Evolutionary conservation across 2,329 filamentous ascomycete genomes (phyloP).

Genomic region (Calonectria montana): DNA sequence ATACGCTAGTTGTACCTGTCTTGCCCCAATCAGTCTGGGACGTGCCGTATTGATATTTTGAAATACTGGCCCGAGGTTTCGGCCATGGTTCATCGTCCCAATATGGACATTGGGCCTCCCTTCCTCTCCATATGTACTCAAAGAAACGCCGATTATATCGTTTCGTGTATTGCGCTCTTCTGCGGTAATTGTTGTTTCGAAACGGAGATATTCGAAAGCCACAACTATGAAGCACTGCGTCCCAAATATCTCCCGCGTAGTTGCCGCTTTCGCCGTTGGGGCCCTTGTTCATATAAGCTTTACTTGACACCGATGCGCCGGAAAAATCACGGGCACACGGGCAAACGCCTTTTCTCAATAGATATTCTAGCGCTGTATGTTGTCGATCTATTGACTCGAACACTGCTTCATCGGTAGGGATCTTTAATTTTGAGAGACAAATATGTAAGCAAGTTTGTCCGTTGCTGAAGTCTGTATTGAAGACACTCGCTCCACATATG

Average conservation of each 20-base stretch:
- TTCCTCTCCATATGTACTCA: background rate
- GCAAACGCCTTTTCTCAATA: slow-evolving; percentile 5
- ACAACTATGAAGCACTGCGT: slow-evolving; percentile 13
- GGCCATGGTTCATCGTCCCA: slow-evolving; percentile 22
- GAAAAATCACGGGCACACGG: background rate
- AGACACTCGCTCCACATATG: background rate
- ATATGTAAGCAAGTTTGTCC: slow-evolving; percentile 17
- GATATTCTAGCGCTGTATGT: background rate
- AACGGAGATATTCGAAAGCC: slow-evolving; percentile 8
- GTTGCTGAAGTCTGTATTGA: background rate
- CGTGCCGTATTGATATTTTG: no score
- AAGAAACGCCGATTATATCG: background rate
- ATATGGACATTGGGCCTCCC: slow-evolving; percentile 6
- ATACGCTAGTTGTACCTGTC: no score
- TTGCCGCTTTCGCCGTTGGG: background rate
- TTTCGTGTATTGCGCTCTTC: background rate
- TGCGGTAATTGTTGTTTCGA: background rate
- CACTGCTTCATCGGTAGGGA: no score
- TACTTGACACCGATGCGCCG: background rate
- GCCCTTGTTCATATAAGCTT: background rate
- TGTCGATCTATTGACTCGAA: background rate
- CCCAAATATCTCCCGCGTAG: slow-evolving; percentile 20
- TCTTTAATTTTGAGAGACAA: background rate
- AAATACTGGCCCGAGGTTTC: no score
- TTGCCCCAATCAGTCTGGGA: no score